Evolutionary conservation across 2,329 filamentous ascomycete genomes (phyloP), one percentile per base, ranked within the genome.

Genomic region (Monosporascus sp.): DNA sequence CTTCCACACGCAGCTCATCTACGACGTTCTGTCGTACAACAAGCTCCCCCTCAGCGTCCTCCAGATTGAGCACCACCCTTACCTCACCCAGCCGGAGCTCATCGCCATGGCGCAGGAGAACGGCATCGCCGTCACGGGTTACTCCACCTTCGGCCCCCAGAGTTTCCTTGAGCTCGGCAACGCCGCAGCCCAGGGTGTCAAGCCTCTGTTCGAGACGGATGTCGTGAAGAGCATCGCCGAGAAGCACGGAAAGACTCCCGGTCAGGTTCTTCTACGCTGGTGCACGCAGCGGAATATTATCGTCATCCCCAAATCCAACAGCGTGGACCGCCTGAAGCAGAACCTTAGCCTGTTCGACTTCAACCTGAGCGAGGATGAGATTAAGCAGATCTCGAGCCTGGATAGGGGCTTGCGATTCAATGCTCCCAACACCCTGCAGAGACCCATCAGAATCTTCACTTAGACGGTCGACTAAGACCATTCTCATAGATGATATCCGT

Each of bases 61-160:
- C 58, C 90, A 95, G 77, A 85, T 95, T 69, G 90, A 95, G 78
- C 89, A 93, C 75, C 90, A 95, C 79, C 90, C 90, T 25, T 95
- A 85, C 72, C 75, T 85, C 37, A 79, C 78, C 6, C 83, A 85
- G 69, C 69, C 72, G 37, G 71, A 74, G 8, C 71, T 85, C 48
- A 67, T 85, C 58, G 66, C 77, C 50, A 75, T 81, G 60, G 82
- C 80, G 22, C 75, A 83, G 65, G 73, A 76, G 59, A 70, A 83
- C 62, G 75, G 76, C 47, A 80, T 86, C 55, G 70, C 71, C 27
- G 73, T 87, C 15, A 86, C 82, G 0, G 83, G 80, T 22, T 87
- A 85, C 72, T 85, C 81, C 11, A 82, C 80, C 9, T 86, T 86
- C 58, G 83, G 83, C 2, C 81, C 82, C 4, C 73, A 79, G 62